Conservation (phyloP, 371 early-diverging fungal species). For the Rhizoclosmatium hyalinum region DNA sequence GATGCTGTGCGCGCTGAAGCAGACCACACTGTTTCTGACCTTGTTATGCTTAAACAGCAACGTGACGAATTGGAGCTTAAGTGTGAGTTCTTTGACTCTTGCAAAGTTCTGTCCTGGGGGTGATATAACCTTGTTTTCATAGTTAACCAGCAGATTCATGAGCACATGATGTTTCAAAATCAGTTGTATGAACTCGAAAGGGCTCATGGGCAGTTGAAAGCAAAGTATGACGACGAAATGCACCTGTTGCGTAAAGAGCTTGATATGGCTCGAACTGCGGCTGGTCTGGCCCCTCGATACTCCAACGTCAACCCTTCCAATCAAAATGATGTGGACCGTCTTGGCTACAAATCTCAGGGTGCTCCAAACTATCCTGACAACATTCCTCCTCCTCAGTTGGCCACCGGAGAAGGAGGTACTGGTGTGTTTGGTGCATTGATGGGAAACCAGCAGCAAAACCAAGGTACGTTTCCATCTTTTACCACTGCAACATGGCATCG, state of each 20-base stretch:
- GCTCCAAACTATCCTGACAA: constrained; percentile 31
- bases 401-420: constrained; percentile 28
- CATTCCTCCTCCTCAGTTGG: constrained; percentile 42
- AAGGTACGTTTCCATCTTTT: neutral
- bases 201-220: constrained; percentile 77
- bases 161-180: constrained; percentile 78
- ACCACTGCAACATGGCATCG: neutral
- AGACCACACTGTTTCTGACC: constrained; percentile 80
- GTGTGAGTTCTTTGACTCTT: constrained; percentile 55
- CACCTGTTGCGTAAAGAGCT: constrained; percentile 75
- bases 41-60: constrained; percentile 72
- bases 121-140: neutral
- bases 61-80: constrained; percentile 90
- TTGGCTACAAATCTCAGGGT: constrained; percentile 28
- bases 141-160: constrained; percentile 72
- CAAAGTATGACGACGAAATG: constrained; percentile 84
- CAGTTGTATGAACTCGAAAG: constrained; percentile 79
- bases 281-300: constrained; percentile 13
- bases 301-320: neutral
- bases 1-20: constrained; percentile 85
- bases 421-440: constrained; percentile 48
- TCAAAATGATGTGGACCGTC: constrained; percentile 2
- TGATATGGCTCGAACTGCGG: constrained; percentile 43
- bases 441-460: constrained; percentile 9
- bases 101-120: neutral